Evolutionary conservation across 139 green algal genomes (phyloP).

Genomic region (Coccomyxa sp.): DNA sequence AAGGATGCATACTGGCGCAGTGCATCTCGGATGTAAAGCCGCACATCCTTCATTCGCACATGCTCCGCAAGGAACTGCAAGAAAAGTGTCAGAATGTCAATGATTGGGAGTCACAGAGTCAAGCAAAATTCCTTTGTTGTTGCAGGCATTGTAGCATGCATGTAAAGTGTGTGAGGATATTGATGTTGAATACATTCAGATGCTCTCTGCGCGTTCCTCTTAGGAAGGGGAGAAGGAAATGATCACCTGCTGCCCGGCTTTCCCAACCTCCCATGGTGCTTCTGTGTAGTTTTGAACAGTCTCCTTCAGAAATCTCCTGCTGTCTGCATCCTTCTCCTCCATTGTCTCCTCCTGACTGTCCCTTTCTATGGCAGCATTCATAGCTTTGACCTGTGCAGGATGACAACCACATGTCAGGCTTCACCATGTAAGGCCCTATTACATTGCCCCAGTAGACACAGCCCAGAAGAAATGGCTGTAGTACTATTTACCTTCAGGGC

Average conservation of each 20-base stretch:
- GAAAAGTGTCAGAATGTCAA: not conserved
- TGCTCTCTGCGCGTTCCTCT: too few species aligned
- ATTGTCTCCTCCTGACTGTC: too few species aligned
- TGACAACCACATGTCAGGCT: too few species aligned
- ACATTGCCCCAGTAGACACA: too few species aligned
- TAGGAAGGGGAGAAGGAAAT: not conserved
- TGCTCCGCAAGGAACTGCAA: conserved; percentile 32
- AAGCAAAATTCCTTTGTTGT: not conserved
- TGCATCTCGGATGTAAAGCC: conserved; percentile 37
- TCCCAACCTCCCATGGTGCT: conserved; percentile 27
- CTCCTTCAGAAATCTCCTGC: not conserved
- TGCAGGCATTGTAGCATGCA: too few species aligned
- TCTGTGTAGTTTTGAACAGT: not conserved
- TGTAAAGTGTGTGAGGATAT: too few species aligned
- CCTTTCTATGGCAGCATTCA: too few species aligned
- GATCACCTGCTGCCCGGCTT: conserved; percentile 6
- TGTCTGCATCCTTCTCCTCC: too few species aligned
- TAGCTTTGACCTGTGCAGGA: too few species aligned
- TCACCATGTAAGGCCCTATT: too few species aligned
- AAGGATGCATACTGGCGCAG: conserved; percentile 31
- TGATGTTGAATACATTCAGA: too few species aligned
- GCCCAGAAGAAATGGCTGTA: too few species aligned
- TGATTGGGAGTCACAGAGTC: not conserved
- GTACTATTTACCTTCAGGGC: conserved; percentile 5
- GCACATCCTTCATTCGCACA: conserved; percentile 33